Evolutionary conservation across 805 yeast genomes (phyloP).

Genomic region (Scheffersomyces lignosus): DNA sequence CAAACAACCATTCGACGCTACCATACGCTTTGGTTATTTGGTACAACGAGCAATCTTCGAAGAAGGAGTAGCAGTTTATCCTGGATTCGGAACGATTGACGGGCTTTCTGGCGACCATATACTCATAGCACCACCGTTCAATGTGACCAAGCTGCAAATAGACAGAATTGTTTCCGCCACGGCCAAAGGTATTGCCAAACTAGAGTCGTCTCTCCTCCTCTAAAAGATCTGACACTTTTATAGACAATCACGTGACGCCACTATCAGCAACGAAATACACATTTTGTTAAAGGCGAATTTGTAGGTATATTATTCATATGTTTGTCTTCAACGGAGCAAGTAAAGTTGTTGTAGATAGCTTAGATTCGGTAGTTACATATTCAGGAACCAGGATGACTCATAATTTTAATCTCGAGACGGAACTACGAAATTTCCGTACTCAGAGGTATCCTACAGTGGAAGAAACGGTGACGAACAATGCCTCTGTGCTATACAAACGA

Average conservation of each 20-base stretch:
- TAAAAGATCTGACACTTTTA: too few relatives aligned
- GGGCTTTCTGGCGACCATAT: not conserved
- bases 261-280: too few relatives aligned
- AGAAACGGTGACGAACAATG: slow-evolving; percentile 43
- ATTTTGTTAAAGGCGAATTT: too few relatives aligned
- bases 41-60: not conserved
- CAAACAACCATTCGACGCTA: not conserved
- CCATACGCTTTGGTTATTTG: not conserved
- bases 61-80: not conserved
- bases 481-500: slow-evolving; percentile 40
- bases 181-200: not conserved
- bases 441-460: slow-evolving; percentile 35
- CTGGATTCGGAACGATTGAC: not conserved
- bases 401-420: slow-evolving; percentile 16
- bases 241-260: too few relatives aligned
- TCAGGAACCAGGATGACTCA: too few relatives aligned
- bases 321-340: too few relatives aligned
- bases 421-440: slow-evolving; percentile 25
- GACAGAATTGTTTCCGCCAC: not conserved
- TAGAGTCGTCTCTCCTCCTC: too few relatives aligned
- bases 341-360: too few relatives aligned
- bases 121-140: not conserved
- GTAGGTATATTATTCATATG: too few relatives aligned
- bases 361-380: too few relatives aligned
- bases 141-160: not conserved